Conservation (phyloP, 2,329 filamentous ascomycete genomes). For the Penicillium expansum region DNA sequence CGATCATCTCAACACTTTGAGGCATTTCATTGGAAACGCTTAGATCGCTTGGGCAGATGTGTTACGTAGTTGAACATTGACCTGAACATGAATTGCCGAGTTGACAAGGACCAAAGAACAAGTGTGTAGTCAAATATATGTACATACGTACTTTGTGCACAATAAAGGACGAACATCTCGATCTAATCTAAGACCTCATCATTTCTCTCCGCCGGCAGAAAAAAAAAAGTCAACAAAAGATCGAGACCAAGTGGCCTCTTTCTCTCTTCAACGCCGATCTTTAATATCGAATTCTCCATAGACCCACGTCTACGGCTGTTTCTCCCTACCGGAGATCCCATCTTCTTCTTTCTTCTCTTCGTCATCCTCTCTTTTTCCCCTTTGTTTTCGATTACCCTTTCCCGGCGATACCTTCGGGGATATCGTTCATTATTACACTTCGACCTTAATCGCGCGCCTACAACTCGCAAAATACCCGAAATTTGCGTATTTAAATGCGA, state of each 20-base stretch:
- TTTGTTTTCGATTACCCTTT: neutral
- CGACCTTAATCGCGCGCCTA: neutral
- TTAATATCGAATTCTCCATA: neutral
- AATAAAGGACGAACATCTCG: neutral
- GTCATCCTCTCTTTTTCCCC: neutral
- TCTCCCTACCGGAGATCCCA: neutral
- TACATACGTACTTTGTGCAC: too few species aligned
- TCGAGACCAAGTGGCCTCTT: constrained; percentile 10
- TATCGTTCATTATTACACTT: neutral
- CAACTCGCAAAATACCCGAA: neutral
- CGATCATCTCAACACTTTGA: constrained; percentile 9
- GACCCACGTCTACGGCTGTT: neutral
- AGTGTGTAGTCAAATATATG: neutral
- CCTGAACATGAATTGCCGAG: constrained; percentile 12
- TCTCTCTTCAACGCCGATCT: constrained; percentile 6
- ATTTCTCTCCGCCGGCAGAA: constrained; percentile 10
- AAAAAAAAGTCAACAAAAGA: constrained; percentile 8
- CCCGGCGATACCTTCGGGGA: neutral
- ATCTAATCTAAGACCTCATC: neutral
- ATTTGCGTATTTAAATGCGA: neutral
- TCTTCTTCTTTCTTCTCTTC: neutral
- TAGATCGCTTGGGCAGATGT: neutral
- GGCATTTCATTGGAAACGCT: constrained; percentile 16
- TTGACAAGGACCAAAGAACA: neutral
- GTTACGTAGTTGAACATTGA: neutral